Evolutionary conservation across 371 early-diverging fungal genomes (phyloP).

Genomic region (Parasitella parasitica): DNA sequence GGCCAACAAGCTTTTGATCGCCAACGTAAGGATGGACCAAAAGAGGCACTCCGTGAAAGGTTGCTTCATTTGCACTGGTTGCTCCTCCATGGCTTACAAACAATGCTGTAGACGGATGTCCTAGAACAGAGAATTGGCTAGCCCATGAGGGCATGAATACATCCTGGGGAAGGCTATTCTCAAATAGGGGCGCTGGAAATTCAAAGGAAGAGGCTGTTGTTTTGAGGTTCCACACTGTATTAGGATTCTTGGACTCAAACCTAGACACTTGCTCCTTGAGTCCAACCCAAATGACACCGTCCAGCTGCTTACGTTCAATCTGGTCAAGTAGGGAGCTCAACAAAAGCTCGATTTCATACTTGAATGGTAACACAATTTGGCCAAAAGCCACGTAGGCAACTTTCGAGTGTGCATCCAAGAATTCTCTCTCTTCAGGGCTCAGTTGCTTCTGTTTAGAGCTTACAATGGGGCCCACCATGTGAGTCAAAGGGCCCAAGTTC

Average conservation of each 20-base stretch:
- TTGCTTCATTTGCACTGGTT: conserved; percentile 30
- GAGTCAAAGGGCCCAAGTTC: conserved; percentile 27
- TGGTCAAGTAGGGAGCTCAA: conserved; percentile 23
- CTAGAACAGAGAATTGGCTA: conserved; percentile 33
- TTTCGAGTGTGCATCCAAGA: conserved; percentile 15
- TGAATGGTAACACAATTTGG: conserved; percentile 9
- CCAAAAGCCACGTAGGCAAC: conserved; percentile 42
- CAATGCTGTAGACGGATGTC: conserved; percentile 28
- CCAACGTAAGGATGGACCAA: conserved; percentile 32
- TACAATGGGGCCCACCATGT: conserved; percentile 32
- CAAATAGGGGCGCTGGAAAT: not conserved
- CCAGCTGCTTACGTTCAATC: conserved; percentile 15
- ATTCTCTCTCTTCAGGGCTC: conserved; percentile 1
- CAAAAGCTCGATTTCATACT: conserved; percentile 13
- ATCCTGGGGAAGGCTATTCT: not conserved
- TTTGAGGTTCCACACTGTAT: not conserved
- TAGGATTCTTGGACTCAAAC: not conserved
- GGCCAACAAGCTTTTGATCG: conserved; percentile 23
- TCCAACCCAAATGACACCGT: conserved; percentile 36
- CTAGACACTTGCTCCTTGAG: not conserved
- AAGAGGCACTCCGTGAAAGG: conserved; percentile 26
- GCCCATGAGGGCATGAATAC: conserved; percentile 25
- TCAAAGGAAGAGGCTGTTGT: not conserved
- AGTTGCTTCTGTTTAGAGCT: conserved; percentile 1
- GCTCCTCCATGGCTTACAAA: conserved; percentile 47